A percentile compares a stretch with the other conserved stretches of the same genome.
Evolutionary conservation across 306 rosid genomes (phyloP).

Genomic region (Ochetophila trinervis): DNA sequence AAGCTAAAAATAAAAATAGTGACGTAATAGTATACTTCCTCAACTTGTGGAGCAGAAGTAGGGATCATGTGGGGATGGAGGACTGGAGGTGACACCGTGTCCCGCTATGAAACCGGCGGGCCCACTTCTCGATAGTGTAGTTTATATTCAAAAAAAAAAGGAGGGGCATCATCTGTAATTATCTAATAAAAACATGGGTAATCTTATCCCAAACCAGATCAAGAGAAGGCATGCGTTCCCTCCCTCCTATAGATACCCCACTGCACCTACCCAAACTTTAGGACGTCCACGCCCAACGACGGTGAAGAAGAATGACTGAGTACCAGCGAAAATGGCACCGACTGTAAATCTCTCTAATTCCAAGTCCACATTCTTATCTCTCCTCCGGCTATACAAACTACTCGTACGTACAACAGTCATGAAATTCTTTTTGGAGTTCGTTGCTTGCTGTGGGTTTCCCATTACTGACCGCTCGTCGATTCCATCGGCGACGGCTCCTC

Average conservation of each 20-base stretch:
- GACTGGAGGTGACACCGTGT: background rate
- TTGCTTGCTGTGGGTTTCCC: conserved; percentile 43
- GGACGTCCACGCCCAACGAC: background rate
- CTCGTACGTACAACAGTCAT: background rate
- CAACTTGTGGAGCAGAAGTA: background rate
- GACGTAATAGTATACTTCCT: background rate
- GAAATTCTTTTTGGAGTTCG: conserved; percentile 47
- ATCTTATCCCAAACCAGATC: background rate
- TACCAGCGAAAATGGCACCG: background rate
- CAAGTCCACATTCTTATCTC: conserved; percentile 2
- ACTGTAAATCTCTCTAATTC: background rate
- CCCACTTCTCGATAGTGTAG: background rate
- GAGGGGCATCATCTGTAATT: conserved; percentile 12
- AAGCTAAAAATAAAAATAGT: background rate
- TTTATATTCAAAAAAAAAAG: background rate
- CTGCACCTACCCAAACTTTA: background rate
- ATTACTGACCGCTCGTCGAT: background rate
- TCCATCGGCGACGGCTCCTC: background rate
- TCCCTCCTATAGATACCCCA: conserved; percentile 7
- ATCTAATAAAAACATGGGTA: background rate
- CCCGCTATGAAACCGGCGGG: background rate
- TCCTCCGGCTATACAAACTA: background rate
- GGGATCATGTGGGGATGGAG: background rate
- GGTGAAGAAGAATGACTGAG: background rate
- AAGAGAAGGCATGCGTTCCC: background rate